A percentile compares a stretch with the other conserved stretches of the same genome.
These are phyloP conservation scores for Suillus bovinus DNA, from an alignment of 768 basidiomycete species.

Conservation along the genomic window DNA sequence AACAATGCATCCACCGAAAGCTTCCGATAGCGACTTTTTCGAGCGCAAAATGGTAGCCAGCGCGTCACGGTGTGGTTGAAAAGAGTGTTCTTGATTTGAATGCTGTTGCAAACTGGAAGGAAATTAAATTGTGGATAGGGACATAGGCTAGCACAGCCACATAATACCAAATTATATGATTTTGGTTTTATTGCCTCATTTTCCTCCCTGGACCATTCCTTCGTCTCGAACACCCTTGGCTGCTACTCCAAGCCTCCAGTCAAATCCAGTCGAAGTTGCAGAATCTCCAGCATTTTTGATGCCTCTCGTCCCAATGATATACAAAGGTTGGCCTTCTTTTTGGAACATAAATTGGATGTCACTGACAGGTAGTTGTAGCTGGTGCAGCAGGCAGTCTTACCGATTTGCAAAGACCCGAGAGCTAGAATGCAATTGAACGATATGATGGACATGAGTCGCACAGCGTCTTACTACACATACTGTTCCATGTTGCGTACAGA, in stretches of 20 bases:
- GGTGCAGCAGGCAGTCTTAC: slow-evolving; percentile 69
- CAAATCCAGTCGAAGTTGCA: too few species aligned
- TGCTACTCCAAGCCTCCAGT: too few species aligned
- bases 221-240: too few species aligned
- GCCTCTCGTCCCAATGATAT: too few species aligned
- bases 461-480: background rate
- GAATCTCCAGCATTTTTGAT: too few species aligned
- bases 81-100: background rate
- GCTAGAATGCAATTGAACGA: slow-evolving; percentile 70
- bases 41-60: background rate
- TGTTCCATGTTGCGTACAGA: slow-evolving; percentile 36
- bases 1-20: background rate
- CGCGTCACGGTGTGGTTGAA: background rate
- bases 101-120: background rate
- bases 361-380: slow-evolving; percentile 44
- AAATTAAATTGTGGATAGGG: too few species aligned
- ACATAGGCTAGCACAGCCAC: too few species aligned
- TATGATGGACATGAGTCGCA: slow-evolving; percentile 27
- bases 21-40: background rate
- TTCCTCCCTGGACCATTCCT: too few species aligned
- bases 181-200: too few species aligned
- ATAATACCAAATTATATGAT: too few species aligned
- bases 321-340: slow-evolving; percentile 60
- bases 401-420: slow-evolving; percentile 60
- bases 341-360: background rate